phyloP scores from a whole-genome alignment of 441 rosid genomes.

The Iberis amara region DNA sequence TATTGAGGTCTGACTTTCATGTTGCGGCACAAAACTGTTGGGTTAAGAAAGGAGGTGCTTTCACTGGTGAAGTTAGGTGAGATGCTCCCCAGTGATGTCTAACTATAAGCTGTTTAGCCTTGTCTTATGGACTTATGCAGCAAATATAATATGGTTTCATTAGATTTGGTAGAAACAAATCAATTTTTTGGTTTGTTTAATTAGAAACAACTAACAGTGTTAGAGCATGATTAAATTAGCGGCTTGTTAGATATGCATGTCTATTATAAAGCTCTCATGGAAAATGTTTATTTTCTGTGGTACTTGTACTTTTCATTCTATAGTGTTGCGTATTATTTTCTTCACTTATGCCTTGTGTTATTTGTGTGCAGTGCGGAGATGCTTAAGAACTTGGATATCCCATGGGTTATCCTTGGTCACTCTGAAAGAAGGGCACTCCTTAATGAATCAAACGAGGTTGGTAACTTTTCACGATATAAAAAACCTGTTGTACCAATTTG shows the following conservation, averaged over 20 bases:
- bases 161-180: too few species aligned
- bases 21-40: conserved; percentile 77
- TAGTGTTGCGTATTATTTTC: neutral
- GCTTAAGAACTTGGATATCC: conserved; percentile 54
- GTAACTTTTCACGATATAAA: conserved; percentile 8
- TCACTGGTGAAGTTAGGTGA: conserved; percentile 71
- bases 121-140: neutral
- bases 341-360: neutral
- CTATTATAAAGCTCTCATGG: too few species aligned
- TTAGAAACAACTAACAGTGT: too few species aligned
- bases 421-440: conserved; percentile 60
- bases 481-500: too few species aligned
- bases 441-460: conserved; percentile 52
- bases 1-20: conserved; percentile 45
- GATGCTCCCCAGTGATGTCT: conserved; percentile 4
- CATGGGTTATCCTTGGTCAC: conserved; percentile 78
- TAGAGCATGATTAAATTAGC: too few species aligned
- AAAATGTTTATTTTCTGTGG: neutral
- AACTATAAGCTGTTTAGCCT: conserved; percentile 2
- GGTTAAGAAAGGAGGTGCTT: conserved; percentile 78
- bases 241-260: too few species aligned
- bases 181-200: too few species aligned
- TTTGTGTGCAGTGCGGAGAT: conserved; percentile 52
- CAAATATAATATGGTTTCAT: too few species aligned
- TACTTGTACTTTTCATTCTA: neutral